Conservation (phyloP, 345 rosid genomes). For the Salix brachista region DNA sequence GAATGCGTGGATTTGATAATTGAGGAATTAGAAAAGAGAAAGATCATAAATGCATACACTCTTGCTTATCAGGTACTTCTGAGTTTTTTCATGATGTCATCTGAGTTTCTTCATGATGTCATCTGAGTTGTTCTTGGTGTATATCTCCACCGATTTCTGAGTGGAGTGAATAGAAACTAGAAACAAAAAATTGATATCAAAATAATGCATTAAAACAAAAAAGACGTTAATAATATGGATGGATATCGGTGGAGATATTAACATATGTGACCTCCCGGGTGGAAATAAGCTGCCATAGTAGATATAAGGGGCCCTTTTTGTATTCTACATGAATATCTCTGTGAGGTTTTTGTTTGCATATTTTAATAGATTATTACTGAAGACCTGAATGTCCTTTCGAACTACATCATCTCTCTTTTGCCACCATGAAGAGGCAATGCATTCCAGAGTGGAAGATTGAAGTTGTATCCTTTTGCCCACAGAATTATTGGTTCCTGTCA, state of each 20-base stretch:
- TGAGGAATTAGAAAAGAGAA: slow-evolving; percentile 90
- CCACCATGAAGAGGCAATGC: not conserved
- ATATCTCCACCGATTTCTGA: not conserved
- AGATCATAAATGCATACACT: slow-evolving; percentile 61
- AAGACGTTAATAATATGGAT: no score
- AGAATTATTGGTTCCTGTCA: not conserved
- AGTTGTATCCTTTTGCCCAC: not conserved
- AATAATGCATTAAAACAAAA: no score
- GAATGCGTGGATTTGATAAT: slow-evolving; percentile 94
- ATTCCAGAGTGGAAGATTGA: no score
- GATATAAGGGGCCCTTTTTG: not conserved
- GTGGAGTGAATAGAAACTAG: not conserved
- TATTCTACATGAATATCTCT: not conserved
- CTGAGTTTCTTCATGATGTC: not conserved
- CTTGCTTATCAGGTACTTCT: slow-evolving; percentile 89
- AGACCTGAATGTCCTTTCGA: no score
- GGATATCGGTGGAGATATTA: no score
- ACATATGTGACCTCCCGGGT: no score
- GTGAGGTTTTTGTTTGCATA: no score
- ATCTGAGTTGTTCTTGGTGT: not conserved
- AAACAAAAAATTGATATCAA: not conserved
- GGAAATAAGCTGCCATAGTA: no score
- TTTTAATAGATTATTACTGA: no score
- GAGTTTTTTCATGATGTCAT: not conserved
- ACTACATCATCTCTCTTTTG: not conserved